These are phyloP conservation scores for Mollisiaceae sp. DNA, from an alignment of 2,329 filamentous ascomycete genomes.

Conservation along the genomic window DNA sequence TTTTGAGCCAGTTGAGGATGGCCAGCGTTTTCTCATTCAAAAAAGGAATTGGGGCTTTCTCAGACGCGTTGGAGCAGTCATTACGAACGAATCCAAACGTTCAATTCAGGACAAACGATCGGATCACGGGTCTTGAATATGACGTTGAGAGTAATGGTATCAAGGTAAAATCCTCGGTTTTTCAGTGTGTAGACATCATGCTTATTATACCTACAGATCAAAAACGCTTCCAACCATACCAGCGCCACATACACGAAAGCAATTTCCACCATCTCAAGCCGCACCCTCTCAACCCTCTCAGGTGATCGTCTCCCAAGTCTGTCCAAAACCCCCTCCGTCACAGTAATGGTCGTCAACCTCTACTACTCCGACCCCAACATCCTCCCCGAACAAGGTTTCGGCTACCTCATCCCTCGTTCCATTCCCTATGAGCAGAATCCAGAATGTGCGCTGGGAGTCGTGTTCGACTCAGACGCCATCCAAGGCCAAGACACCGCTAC, in stretches of 20 bases:
- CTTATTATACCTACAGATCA: conserved; percentile 43
- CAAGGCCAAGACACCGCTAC: conserved; percentile 56
- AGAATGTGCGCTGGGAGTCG: conserved; percentile 84
- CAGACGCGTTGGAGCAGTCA: conserved; percentile 56
- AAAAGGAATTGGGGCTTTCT: conserved; percentile 67
- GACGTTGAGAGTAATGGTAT: conserved; percentile 46
- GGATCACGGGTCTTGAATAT: conserved; percentile 54
- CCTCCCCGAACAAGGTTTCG: conserved; percentile 74
- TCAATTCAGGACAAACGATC: conserved; percentile 55
- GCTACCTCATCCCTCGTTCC: conserved; percentile 85
- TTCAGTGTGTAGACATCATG: not conserved
- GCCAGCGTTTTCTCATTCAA: conserved; percentile 54
- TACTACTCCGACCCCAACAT: conserved; percentile 74
- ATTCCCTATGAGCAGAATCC: conserved; percentile 75
- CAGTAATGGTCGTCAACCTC: conserved; percentile 90
- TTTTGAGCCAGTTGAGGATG: conserved; percentile 33
- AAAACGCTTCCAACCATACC: conserved; percentile 32
- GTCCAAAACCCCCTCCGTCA: conserved; percentile 66
- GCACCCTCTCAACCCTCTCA: conserved; percentile 32
- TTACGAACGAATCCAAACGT: conserved; percentile 63
- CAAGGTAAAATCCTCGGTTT: conserved; percentile 44
- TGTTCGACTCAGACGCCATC: conserved; percentile 73
- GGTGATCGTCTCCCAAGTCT: conserved; percentile 53
- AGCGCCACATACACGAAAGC: conserved; percentile 57
- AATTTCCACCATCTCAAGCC: conserved; percentile 62